Evolutionary conservation across 2,329 filamentous ascomycete genomes (phyloP).

Genomic region (Emergomyces pasteurianus): DNA sequence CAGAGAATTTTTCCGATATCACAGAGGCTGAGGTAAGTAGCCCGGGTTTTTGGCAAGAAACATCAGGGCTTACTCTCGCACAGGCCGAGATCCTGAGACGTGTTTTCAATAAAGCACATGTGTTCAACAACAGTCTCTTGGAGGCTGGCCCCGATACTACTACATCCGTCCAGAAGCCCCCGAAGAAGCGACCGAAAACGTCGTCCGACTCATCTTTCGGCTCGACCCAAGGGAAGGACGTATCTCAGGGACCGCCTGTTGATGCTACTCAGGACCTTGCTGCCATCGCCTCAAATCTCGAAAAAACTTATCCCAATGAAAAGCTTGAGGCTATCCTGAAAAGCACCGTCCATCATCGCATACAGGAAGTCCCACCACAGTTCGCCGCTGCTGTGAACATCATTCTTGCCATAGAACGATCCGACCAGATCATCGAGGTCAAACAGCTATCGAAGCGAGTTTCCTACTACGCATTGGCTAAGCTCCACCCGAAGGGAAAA

Average conservation of each 20-base stretch:
- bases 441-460: neutral
- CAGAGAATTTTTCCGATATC: neutral
- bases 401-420: neutral
- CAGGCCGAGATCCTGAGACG: neutral
- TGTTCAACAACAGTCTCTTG: neutral
- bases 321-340: neutral
- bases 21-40: neutral
- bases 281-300: neutral
- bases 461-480: conserved; percentile 1
- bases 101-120: neutral
- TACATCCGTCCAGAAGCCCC: neutral
- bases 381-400: neutral
- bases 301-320: neutral
- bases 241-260: neutral
- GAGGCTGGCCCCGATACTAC: neutral
- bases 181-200: neutral
- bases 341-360: neutral
- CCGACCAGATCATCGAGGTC: neutral
- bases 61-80: neutral
- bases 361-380: neutral
- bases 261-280: neutral
- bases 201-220: neutral
- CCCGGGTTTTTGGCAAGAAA: neutral
- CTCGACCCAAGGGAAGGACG: neutral
- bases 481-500: neutral